Percentiles rank a stretch among this genome's conserved stretches.
Evolutionary conservation across 139 green algal species (phyloP).

Genomic region (Prasinococcaceae sp.): DNA sequence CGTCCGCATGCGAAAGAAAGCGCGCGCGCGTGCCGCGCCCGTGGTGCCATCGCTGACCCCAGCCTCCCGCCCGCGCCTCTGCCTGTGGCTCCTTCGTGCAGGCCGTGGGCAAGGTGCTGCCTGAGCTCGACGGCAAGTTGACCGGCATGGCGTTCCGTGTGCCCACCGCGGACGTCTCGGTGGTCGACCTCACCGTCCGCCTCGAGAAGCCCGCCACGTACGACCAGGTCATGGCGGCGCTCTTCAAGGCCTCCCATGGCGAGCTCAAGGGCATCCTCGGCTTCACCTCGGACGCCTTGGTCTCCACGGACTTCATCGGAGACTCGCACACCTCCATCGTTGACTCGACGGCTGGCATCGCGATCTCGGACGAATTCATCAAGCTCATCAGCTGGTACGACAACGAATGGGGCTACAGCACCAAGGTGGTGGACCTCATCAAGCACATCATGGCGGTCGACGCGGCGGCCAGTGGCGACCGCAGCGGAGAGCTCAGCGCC

Average conservation of each 20-base stretch:
- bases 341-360: slow-evolving; percentile 66
- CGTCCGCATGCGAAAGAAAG: too few relatives aligned
- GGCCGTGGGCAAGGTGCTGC: slow-evolving; percentile 66
- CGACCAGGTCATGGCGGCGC: slow-evolving; percentile 71
- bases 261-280: slow-evolving; percentile 71
- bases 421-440: slow-evolving; percentile 60
- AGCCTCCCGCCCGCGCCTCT: neutral
- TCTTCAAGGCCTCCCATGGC: slow-evolving; percentile 43
- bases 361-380: slow-evolving; percentile 70
- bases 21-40: too few relatives aligned
- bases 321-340: slow-evolving; percentile 50
- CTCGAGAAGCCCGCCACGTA: slow-evolving; percentile 81
- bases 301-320: slow-evolving; percentile 75
- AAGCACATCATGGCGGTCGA: slow-evolving; percentile 35
- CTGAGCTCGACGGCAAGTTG: slow-evolving; percentile 91
- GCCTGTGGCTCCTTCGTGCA: slow-evolving; percentile 1
- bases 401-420: slow-evolving; percentile 83
- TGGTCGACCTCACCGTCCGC: slow-evolving; percentile 84
- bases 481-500: too few relatives aligned
- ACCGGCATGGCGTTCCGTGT: slow-evolving; percentile 98
- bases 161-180: slow-evolving; percentile 83
- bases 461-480: too few relatives aligned
- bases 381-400: slow-evolving; percentile 95
- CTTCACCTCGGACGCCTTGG: slow-evolving; percentile 84
- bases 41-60: slow-evolving; percentile 46